Evolutionary conservation across 768 basidiomycete species (phyloP), one percentile per base, ranked within the genome.

Genomic region (Boletus coccyginus): DNA sequence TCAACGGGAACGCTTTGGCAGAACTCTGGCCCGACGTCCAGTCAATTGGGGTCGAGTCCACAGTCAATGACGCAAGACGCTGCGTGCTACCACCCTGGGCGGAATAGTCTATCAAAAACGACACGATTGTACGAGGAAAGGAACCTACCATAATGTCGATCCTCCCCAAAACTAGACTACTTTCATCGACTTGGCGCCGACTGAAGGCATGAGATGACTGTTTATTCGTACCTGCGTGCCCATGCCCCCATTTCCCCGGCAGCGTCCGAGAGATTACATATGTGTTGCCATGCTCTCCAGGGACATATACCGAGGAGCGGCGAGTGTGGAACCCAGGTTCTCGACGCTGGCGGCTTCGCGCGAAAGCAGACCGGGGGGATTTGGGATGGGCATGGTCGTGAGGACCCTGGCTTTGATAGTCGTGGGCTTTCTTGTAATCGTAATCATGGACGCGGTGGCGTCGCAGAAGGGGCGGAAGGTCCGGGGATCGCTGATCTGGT

Each of bases 121-220:
- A 53, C 33, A 54, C 48, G 63, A 55, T 40, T 14, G 29, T 41
- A 36, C 17, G 13, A 32, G 38, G 33, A 53, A 32, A 38, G 46
- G 12, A 13, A 72, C 77, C 50, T 57, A 77, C 84, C 73, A 81
- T 69, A 56, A 86, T 77, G 58, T 80, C 75, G 46, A 85, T 69
- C 4, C 55, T 71, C 5, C 85, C 83, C 9, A 73, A 65, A 9
- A 71, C 75, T 3, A 71, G 70, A 11, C 50, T 54, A 31, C 47
- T 55, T 44, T 53, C 66, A n/a, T 50, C 50, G 35, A 32, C 40
- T 35, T 58, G 61, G 52, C 53, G 64, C 9, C 60, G 56, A 53
- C 24, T 19, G 31, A 48, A 9, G 1, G 44, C 13, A 44, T 50
- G 53, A 17, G 56, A 46, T 2, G 40, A 19, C 11, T 14, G 49